Percentiles rank a stretch among this genome's conserved stretches.
These are phyloP conservation scores for Pleurotus sapidus DNA, from an alignment of 768 basidiomycete species.

Conservation along the genomic window DNA sequence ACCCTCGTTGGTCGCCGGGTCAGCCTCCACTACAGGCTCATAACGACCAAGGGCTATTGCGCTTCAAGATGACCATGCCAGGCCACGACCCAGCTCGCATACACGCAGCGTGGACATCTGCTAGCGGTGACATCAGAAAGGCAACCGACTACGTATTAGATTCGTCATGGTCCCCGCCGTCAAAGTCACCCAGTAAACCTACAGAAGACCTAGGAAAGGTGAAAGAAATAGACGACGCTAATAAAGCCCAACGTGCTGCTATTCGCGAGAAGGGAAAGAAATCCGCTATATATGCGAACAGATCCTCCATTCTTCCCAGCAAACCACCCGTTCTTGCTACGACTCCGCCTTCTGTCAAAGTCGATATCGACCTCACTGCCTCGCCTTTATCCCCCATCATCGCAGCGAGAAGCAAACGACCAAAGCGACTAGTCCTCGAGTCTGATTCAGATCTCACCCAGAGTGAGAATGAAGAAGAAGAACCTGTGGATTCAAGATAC, in stretches of 20 bases:
- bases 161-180: constrained; percentile 46
- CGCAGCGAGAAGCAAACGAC: constrained; percentile 46
- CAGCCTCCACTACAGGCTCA: constrained; percentile 7
- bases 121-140: constrained; percentile 55
- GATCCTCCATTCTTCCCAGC: constrained; percentile 42
- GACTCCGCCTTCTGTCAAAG: constrained; percentile 36
- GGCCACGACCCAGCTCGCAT: constrained; percentile 40
- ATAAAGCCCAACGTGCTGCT: constrained; percentile 60
- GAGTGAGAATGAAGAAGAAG: constrained; percentile 5
- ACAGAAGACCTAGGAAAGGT: constrained; percentile 56
- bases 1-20: constrained; percentile 22
- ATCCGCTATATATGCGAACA: constrained; percentile 79
- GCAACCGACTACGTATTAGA: constrained; percentile 61
- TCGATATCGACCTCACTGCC: constrained; percentile 32
- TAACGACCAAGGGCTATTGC: constrained; percentile 39
- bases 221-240: constrained; percentile 72
- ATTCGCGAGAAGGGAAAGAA: constrained; percentile 75
- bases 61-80: constrained; percentile 65
- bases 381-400: constrained; percentile 33
- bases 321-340: constrained; percentile 29
- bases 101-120: constrained; percentile 66
- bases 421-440: constrained; percentile 58
- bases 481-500: background rate
- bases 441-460: constrained; percentile 65
- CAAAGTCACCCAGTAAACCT: constrained; percentile 14